Evolutionary conservation across 2,329 filamentous ascomycete genomes (phyloP).

Genomic region (Dactylellina haptotyla): DNA sequence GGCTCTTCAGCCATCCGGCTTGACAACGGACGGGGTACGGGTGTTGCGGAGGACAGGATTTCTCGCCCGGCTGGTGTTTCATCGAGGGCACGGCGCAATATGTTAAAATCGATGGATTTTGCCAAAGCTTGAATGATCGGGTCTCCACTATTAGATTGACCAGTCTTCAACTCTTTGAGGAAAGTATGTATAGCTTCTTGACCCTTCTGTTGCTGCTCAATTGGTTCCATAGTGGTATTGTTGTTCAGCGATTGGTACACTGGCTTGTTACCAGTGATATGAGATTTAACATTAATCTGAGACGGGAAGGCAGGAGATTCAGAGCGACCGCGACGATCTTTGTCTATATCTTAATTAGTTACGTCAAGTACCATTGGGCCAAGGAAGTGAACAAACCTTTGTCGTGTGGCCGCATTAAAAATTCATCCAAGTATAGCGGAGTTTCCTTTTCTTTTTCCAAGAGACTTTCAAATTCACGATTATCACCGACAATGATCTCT

Average conservation of each 20-base stretch:
- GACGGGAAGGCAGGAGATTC: conserved; percentile 38
- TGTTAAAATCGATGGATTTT: conserved; percentile 39
- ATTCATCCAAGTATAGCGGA: conserved; percentile 42
- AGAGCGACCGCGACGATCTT: conserved; percentile 26
- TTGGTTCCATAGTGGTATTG: conserved; percentile 8
- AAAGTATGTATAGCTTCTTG: conserved; percentile 48
- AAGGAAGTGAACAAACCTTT: conserved; percentile 23
- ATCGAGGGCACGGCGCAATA: conserved; percentile 41
- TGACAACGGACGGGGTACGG: conserved; percentile 34
- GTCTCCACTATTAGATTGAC: conserved; percentile 25
- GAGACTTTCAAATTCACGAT: conserved; percentile 42
- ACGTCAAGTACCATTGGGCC: not conserved
- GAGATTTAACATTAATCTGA: conserved; percentile 17
- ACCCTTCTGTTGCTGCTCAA: conserved; percentile 40
- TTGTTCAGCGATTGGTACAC: conserved; percentile 40
- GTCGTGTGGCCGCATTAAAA: conserved; percentile 41
- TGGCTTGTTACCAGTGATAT: conserved; percentile 28
- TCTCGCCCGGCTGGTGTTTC: conserved; percentile 47
- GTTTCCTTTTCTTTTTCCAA: conserved; percentile 38
- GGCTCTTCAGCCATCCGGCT: conserved; percentile 25
- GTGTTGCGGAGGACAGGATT: conserved; percentile 37
- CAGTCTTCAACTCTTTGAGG: conserved; percentile 47
- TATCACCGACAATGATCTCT: conserved; percentile 38
- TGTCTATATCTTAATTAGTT: conserved; percentile 11
- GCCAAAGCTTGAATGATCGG: conserved; percentile 37